Conservation (phyloP, 768 basidiomycete species). For the Mycena floridula region DNA sequence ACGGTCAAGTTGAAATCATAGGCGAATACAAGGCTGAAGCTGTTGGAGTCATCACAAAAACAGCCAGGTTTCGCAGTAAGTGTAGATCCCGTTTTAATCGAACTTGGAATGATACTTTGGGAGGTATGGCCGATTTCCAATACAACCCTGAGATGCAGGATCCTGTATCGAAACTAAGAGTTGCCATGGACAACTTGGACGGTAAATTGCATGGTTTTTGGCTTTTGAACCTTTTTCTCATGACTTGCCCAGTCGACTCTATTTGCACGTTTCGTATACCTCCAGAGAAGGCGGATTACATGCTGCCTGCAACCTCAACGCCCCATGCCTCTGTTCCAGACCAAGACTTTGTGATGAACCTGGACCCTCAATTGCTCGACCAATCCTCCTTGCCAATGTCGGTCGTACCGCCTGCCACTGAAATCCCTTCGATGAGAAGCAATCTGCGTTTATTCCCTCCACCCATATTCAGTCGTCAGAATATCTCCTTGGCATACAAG, state of each 20-base stretch:
- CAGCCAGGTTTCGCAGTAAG: slow-evolving; percentile 87
- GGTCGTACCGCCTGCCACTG: background rate
- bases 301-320: slow-evolving; percentile 18
- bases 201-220: slow-evolving; percentile 50
- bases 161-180: slow-evolving; percentile 60
- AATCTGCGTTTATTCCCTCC: slow-evolving; percentile 80
- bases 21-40: slow-evolving; percentile 76
- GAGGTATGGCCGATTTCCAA: background rate
- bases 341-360: slow-evolving; percentile 23
- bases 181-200: slow-evolving; percentile 75
- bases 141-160: slow-evolving; percentile 74
- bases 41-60: slow-evolving; percentile 72
- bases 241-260: slow-evolving; percentile 70
- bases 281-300: slow-evolving; percentile 61
- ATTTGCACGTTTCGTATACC: slow-evolving; percentile 68
- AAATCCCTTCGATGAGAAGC: slow-evolving; percentile 29
- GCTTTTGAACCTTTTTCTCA: background rate
- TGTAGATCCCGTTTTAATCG: slow-evolving; percentile 10
- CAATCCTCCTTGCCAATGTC: slow-evolving; percentile 7
- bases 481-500: slow-evolving; percentile 79
- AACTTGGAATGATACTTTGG: background rate
- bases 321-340: background rate
- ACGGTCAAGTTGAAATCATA: slow-evolving; percentile 23
- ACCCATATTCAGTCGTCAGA: slow-evolving; percentile 82
- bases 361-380: slow-evolving; percentile 44